phyloP scores from a whole-genome alignment of 805 yeast genomes.

The Ogataea polymorpha region DNA sequence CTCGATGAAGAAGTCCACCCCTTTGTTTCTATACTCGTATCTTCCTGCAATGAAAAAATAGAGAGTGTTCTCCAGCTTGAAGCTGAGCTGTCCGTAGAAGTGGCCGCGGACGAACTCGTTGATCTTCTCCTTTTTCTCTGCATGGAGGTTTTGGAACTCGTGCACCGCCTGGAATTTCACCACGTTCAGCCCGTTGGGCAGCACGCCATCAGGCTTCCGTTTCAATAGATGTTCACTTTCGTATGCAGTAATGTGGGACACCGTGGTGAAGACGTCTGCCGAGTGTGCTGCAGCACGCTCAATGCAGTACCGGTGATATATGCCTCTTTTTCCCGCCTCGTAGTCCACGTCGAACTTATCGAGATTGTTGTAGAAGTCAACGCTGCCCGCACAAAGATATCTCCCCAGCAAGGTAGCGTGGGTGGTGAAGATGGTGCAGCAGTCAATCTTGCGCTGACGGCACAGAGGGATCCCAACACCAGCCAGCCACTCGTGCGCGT shows the following conservation, averaged over 20 bases:
- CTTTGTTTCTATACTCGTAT: constrained; percentile 94
- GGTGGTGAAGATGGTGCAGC: constrained; percentile 93
- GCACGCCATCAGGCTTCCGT: constrained; percentile 95
- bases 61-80: constrained; percentile 88
- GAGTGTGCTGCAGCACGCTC: constrained; percentile 96
- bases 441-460: constrained; percentile 86
- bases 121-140: constrained; percentile 83
- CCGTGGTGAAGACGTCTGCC: constrained; percentile 96
- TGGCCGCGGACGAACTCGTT: constrained; percentile 95
- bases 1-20: constrained; percentile 93
- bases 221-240: constrained; percentile 91
- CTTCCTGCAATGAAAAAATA: constrained; percentile 97
- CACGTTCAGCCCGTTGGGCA: constrained; percentile 95
- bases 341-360: constrained; percentile 89
- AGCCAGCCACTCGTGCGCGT: constrained; percentile 98
- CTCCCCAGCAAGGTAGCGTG: constrained; percentile 96
- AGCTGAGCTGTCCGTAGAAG: constrained; percentile 94
- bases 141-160: constrained; percentile 96
- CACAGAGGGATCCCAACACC: constrained; percentile 94
- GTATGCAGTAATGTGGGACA: constrained; percentile 94
- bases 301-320: constrained; percentile 93
- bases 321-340: constrained; percentile 97
- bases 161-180: constrained; percentile 96
- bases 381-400: constrained; percentile 93
- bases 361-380: constrained; percentile 91